phyloP scores from a whole-genome alignment of 352 stramenopile genomes.

The Globisporangium yorkense region DNA sequence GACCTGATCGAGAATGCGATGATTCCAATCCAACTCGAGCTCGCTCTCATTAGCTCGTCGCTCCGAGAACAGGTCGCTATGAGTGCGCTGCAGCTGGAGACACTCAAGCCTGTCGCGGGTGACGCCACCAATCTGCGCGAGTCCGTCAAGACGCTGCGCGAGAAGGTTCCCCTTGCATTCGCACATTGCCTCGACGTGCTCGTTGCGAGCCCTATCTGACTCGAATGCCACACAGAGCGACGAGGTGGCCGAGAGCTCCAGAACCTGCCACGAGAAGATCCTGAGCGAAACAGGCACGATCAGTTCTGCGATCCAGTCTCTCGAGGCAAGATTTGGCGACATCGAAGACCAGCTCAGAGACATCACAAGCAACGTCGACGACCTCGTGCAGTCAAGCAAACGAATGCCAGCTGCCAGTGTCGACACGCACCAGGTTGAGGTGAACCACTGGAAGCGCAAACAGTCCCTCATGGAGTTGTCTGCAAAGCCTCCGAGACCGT shows the following conservation, averaged over 20 bases:
- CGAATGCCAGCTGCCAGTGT: conserved; percentile 5
- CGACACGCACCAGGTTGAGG: not conserved
- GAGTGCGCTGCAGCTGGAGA: not conserved
- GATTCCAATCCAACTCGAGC: conserved; percentile 10
- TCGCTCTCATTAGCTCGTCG: conserved; percentile 2
- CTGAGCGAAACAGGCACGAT: conserved; percentile 11
- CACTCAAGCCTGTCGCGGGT: conserved; percentile 6
- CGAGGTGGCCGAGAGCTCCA: conserved; percentile 9
- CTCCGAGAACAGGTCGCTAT: conserved; percentile 5
- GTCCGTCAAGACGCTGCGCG: conserved; percentile 6
- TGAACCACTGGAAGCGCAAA: conserved; percentile 6
- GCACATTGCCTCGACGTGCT: not conserved
- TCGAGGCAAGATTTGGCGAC: conserved; percentile 15
- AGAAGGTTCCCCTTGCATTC: conserved; percentile 11
- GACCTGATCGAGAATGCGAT: conserved; percentile 9
- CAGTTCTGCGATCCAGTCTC: conserved; percentile 12
- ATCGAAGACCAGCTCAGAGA: conserved; percentile 24
- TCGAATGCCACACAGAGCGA: conserved; percentile 10
- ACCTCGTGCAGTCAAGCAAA: conserved; percentile 14
- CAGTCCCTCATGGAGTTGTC: not conserved
- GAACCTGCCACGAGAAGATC: conserved; percentile 20
- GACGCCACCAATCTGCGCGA: conserved; percentile 2
- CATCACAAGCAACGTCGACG: conserved; percentile 20
- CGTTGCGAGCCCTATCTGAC: not conserved
- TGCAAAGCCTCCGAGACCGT: not conserved